Conservation (phyloP, 306 rosid species). For the Oxytropis ochrocephala region DNA sequence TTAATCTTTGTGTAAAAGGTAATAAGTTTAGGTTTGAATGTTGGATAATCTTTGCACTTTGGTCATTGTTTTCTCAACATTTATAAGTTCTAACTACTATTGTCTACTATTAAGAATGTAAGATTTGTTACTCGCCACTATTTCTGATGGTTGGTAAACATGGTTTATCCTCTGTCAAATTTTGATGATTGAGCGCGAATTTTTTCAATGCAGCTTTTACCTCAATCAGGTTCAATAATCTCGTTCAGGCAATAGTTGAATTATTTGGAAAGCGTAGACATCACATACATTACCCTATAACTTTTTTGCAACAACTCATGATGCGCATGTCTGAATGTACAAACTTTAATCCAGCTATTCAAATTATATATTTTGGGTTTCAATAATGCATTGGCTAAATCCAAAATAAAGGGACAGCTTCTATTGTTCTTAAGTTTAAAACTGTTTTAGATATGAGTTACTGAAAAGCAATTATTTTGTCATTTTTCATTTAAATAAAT, state of each 20-base stretch:
- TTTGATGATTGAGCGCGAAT: not conserved
- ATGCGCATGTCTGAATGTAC: not conserved
- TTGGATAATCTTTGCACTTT: not conserved
- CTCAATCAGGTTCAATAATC: not conserved
- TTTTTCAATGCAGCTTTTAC: not conserved
- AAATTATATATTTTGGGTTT: not conserved
- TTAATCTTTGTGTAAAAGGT: slow-evolving; percentile 19
- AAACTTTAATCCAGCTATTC: not conserved
- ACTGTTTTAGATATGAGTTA: too few relatives aligned
- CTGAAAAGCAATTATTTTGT: not conserved
- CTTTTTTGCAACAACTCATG: not conserved
- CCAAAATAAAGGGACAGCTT: too few relatives aligned
- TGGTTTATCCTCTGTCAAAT: not conserved
- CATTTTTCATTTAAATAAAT: not conserved
- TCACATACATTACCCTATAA: not conserved
- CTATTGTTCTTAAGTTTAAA: too few relatives aligned
- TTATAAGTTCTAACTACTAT: too few relatives aligned
- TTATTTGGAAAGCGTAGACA: not conserved
- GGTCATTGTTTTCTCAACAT: too few relatives aligned
- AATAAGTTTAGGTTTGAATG: slow-evolving; percentile 20
- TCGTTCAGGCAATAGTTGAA: not conserved
- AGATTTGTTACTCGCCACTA: too few relatives aligned
- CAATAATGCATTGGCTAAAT: not conserved
- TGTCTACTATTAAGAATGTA: too few relatives aligned
- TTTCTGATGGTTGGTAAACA: not conserved